phyloP scores from a whole-genome alignment of 768 basidiomycete species.

The Nidularia pulvinata region DNA sequence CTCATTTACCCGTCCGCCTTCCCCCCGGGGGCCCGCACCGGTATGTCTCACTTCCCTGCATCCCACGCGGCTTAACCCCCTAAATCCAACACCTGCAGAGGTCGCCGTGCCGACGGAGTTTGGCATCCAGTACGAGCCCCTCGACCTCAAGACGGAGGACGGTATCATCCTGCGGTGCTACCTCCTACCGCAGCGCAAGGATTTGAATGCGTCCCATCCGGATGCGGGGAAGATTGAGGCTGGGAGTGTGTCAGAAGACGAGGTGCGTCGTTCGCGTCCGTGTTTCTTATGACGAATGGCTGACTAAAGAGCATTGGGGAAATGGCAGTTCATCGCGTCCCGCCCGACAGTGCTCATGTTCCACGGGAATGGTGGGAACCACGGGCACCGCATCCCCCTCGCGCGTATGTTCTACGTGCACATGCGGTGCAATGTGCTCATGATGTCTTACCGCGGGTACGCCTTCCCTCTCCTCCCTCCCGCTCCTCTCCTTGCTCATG shows the following conservation, averaged over 20 bases:
- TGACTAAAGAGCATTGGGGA: not conserved
- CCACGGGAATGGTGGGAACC: slow-evolving; percentile 88
- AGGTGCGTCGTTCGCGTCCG: slow-evolving; percentile 32
- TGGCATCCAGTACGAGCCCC: slow-evolving; percentile 73
- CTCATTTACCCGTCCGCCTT: slow-evolving; percentile 91
- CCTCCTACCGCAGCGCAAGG: slow-evolving; percentile 64
- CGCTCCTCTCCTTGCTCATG: not conserved
- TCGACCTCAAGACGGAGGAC: slow-evolving; percentile 75
- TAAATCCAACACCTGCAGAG: slow-evolving; percentile 35
- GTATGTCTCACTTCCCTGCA: slow-evolving; percentile 30
- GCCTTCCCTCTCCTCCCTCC: slow-evolving; percentile 14
- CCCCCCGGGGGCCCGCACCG: slow-evolving; percentile 73
- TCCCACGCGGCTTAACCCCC: not conserved
- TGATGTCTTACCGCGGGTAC: slow-evolving; percentile 93
- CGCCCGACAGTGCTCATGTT: slow-evolving; percentile 93
- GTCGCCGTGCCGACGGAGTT: slow-evolving; percentile 72
- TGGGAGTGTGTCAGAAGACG: slow-evolving; percentile 47
- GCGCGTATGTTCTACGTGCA: slow-evolving; percentile 79
- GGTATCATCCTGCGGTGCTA: slow-evolving; percentile 74
- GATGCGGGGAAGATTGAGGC: slow-evolving; percentile 28
- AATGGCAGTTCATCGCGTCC: slow-evolving; percentile 34
- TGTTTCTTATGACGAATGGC: not conserved
- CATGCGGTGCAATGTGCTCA: slow-evolving; percentile 92
- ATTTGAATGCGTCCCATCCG: slow-evolving; percentile 33
- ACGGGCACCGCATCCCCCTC: slow-evolving; percentile 89